Evolutionary conservation across 805 yeast genomes (phyloP), one percentile per base, ranked within the genome.

Genomic region (Ogataea henricii): DNA sequence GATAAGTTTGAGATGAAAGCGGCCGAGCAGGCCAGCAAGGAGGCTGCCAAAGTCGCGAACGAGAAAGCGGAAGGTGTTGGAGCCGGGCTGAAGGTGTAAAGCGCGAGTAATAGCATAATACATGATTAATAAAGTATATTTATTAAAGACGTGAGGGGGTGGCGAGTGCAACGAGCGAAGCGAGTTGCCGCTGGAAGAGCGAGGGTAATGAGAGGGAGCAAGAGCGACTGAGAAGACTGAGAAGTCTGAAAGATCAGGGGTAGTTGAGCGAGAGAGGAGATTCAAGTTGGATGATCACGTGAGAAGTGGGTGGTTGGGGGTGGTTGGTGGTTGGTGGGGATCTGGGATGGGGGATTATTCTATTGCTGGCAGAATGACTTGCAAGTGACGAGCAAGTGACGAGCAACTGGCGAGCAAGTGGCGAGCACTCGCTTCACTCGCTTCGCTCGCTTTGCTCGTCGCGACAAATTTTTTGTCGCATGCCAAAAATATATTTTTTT

Each of bases 1-100:
- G 86, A 82, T 52, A 67, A 61, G 38, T 67, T 56, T 40, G 57
- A 47, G 20, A 43, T 36, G 10, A 29, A 21, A 21, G 22, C 8
- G 16, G 20, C 39, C 2, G 25, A 23, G 18, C 42, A 29, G 43
- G 14, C 16, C 6, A n/a, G 14, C 17, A 16, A 9, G 27, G 41
- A 3, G 8, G 40, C 7, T 21, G 40, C 18, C 10, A 23, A 34
- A 10, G 21, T 13, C 12, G 10, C 4, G 35, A 32, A 32, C 16
- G 33, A 29, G 14, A 29, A 29, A 6, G 33, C 5, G 33, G 13
- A 32, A 32, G 8, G 20, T 10, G 6, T 10, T 20, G 37, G 17
- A 34, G 37, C 6, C 7, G 23, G 10, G 37, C 32, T 12, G 13
- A 27, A 27, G 13, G 13, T 4, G 32, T 27, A 27, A n/a, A 14